Base-by-base conservation (phyloP, 2,329 filamentous ascomycete species). In the Fusarium miscanthi region DNA sequence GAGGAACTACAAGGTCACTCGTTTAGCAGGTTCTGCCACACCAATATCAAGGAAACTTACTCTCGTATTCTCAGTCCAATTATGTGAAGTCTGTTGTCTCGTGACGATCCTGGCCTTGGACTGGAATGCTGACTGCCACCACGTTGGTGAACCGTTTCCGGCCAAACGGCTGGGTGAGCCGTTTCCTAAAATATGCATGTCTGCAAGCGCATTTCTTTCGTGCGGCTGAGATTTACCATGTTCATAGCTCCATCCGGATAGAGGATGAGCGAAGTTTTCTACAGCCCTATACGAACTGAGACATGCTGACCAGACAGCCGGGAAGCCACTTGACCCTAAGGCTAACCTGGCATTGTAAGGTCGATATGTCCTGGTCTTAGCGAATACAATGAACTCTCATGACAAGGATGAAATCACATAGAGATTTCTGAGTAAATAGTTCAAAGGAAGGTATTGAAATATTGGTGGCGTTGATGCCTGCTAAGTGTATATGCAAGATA, bases 1-100 rank as follows among this genome's bases (percentile, higher is more conserved):
- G 37, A 63, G 51, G 57, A 64, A 46, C 17, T 65, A 51, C 10
- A 37, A 27, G 46, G 62, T 68, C 71, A 33, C 59, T 73, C 71
- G 2, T 74, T 73, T 42, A 12, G 43, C 11, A 19, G 35, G 35
- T 38, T 66, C 27, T 56, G 17, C 45, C 37, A 31, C 14, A 59
- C 27, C 41, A 71, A 68, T 66, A 54, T 42, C n/a, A 74, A 73
- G 33, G 38, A 46, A 46, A 59, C 33, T 48, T 49, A 33, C 35
- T 58, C 19, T 54, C 21, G 4, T n/a, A 16, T 45, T 25, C 3
- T 30, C 30, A 41, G 19, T 17, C 0, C 7, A 38, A 13, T 8
- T 9, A 31, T 41, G 37, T 51, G 43, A 64, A 31, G 23, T 19
- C 6, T n/a, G 9, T 38, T 31, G 1, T n/a, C 11, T 21, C 54